Evolutionary conservation across 2,329 filamentous ascomycete genomes (phyloP), one percentile per base, ranked within the genome.

Genomic region (Monilinia fructicola): DNA sequence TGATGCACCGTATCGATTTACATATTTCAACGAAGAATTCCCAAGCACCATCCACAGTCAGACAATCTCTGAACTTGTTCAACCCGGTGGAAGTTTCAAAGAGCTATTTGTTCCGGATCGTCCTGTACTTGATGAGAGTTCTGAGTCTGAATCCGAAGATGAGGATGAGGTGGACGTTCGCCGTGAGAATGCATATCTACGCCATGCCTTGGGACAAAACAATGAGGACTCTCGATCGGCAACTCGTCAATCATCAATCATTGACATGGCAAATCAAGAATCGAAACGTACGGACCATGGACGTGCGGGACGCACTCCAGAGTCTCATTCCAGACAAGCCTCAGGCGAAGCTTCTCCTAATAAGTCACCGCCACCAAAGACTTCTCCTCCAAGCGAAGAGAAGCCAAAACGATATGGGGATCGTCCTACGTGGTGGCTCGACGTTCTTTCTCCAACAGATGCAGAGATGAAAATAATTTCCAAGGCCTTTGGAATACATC

Each of bases 1-100:
- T 68, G 94, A 97, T 71, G 87, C 90, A 0, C 95, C 95, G 0
- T 98, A 96, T 77, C 87, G 95, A 35, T 99, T 97, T 77, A 98
- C 95, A 0, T 99, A 99, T 78, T 99, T 99, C 83, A 98, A 98
- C 77, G 95, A 98, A 76, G 92, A 97, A 70, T 92, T 98, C 66
- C 90, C 92, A 74, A 96, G 91, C 77, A 99, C 95, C 0, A 96
- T 99, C 69, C 95, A 99, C 78, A 95, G 93, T 68, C 92, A 96
- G 78, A 95, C 90, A 0, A 97, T 99, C 67, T 96, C 93, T 2
- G 95, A 97, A 76, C 84, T 99, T 26, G 85, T 96, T 11, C 93
- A 97, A 72, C 89, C 91, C 0, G 95, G 92, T 7, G 85, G 89
- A 68, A 90, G 86, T 54, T 99, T 99, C 77, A 85, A 84, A 67